Conservation (phyloP, 1,139 yeast species). For the Saccharomyces hybrid region DNA sequence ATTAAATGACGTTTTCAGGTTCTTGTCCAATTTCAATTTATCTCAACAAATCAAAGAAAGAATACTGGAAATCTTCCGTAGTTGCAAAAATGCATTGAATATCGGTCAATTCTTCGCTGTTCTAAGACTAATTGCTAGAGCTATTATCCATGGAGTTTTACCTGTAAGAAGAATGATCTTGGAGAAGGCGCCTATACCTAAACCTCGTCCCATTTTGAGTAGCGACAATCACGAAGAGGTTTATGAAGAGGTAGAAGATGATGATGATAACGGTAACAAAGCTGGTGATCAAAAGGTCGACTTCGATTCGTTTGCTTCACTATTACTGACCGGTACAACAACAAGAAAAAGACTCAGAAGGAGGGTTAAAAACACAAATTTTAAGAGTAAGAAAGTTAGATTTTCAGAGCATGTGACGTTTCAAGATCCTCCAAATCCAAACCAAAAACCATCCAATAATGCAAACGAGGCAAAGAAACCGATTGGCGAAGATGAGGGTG, state of each 20-base stretch:
- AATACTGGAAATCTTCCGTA: slow-evolving; percentile 45
- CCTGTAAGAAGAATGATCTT: slow-evolving; percentile 48
- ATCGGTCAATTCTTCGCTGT: slow-evolving; percentile 74
- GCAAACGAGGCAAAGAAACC: slow-evolving; percentile 2
- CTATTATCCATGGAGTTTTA: slow-evolving; percentile 35
- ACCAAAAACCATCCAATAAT: slow-evolving; percentile 4
- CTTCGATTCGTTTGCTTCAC: slow-evolving; percentile 66
- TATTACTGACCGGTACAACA: slow-evolving; percentile 62
- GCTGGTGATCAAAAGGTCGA: slow-evolving; percentile 39
- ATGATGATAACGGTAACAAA: slow-evolving; percentile 4
- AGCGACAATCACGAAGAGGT: slow-evolving; percentile 35
- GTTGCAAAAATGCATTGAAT: slow-evolving; percentile 46
- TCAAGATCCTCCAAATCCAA: slow-evolving; percentile 22
- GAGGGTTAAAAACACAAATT: slow-evolving; percentile 30
- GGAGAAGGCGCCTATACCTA: slow-evolving; percentile 52
- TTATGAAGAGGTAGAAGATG: slow-evolving; percentile 28
- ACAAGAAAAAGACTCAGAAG: slow-evolving; percentile 33
- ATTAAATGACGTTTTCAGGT: slow-evolving; percentile 55
- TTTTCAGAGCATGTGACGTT: slow-evolving; percentile 55
- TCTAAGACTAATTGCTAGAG: slow-evolving; percentile 55
- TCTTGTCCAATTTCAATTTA: slow-evolving; percentile 55
- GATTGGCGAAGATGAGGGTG: slow-evolving; percentile 4
- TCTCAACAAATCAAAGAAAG: slow-evolving; percentile 38
- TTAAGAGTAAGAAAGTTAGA: slow-evolving; percentile 50
- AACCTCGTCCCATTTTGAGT: slow-evolving; percentile 60